Conservation (phyloP, 2,329 filamentous ascomycete species). For the Alternaria alternata region DNA sequence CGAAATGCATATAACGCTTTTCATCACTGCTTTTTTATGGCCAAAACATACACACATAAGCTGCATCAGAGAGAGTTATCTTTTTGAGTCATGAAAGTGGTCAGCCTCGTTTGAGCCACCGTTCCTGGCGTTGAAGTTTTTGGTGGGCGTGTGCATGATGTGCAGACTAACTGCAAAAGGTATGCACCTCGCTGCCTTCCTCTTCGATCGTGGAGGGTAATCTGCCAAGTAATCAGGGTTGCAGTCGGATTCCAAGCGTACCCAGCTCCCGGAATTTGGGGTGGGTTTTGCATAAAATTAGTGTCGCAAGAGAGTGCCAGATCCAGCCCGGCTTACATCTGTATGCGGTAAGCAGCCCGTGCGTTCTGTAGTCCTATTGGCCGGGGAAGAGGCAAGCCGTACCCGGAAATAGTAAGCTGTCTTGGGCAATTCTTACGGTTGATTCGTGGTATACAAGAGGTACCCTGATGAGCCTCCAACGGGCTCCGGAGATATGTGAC, state of each 20-base stretch:
- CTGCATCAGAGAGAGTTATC: neutral
- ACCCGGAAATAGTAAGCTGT: slow-evolving; percentile 4
- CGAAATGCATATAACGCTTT: neutral
- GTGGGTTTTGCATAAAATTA: slow-evolving; percentile 10
- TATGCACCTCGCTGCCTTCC: slow-evolving; percentile 12
- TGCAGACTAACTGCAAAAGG: slow-evolving; percentile 1
- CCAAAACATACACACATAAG: neutral
- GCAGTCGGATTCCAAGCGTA: slow-evolving; percentile 12
- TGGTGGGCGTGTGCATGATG: neutral
- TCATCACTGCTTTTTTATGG: neutral
- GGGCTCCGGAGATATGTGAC: slow-evolving; percentile 4
- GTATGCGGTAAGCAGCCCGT: slow-evolving; percentile 3
- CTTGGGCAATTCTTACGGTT: slow-evolving; percentile 1
- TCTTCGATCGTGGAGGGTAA: slow-evolving; percentile 7
- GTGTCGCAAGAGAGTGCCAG: slow-evolving; percentile 5
- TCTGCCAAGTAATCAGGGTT: slow-evolving; percentile 7
- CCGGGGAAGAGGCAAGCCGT: slow-evolving; percentile 9
- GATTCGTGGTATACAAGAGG: neutral
- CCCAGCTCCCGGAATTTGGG: slow-evolving; percentile 12
- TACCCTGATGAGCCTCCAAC: slow-evolving; percentile 6
- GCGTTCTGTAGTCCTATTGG: slow-evolving; percentile 5
- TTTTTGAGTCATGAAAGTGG: neutral
- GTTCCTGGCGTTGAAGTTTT: neutral
- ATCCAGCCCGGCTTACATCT: slow-evolving; percentile 1
- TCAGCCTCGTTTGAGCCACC: neutral